These are phyloP conservation scores for Trichophyton schoenleinii DNA, from an alignment of 2,329 filamentous ascomycete species.

Conservation along the genomic window DNA sequence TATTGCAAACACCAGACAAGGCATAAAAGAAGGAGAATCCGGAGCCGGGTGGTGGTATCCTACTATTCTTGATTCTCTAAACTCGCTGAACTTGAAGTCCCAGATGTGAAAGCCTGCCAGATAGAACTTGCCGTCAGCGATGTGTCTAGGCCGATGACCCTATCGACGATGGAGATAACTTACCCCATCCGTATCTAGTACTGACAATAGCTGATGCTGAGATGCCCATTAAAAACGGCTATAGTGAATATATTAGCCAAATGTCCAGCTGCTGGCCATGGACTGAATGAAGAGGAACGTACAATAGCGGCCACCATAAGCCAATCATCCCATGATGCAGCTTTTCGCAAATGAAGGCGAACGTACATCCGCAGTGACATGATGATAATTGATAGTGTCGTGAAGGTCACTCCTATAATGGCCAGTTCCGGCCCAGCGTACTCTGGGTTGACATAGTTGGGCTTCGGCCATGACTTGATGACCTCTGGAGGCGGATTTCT, in stretches of 20 bases:
- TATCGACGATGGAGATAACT: not conserved
- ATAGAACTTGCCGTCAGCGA: not conserved
- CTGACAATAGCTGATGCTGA: conserved; percentile 12
- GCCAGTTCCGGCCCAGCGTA: conserved; percentile 18
- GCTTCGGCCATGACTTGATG: conserved; percentile 18
- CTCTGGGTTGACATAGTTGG: conserved; percentile 22
- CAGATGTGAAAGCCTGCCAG: conserved; percentile 13
- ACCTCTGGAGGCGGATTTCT: conserved; percentile 13
- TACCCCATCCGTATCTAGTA: conserved; percentile 15
- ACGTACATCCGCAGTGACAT: conserved; percentile 15
- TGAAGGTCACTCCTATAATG: conserved; percentile 18
- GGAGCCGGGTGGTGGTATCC: not conserved
- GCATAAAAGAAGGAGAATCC: not conserved
- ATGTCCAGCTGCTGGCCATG: not conserved
- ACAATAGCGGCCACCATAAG: conserved; percentile 14
- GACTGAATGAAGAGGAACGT: not conserved
- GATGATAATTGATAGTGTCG: conserved; percentile 14
- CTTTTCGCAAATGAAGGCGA: conserved; percentile 12
- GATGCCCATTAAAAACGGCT: conserved; percentile 11
- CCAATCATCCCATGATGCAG: conserved; percentile 15
- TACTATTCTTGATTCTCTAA: conserved; percentile 9
- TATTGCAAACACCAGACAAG: not conserved
- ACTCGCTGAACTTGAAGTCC: conserved; percentile 12
- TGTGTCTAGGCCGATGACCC: too few species aligned
- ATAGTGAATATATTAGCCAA: not conserved